Evolutionary conservation across 306 rosid genomes (phyloP).

Genomic region (Prunus mira): DNA sequence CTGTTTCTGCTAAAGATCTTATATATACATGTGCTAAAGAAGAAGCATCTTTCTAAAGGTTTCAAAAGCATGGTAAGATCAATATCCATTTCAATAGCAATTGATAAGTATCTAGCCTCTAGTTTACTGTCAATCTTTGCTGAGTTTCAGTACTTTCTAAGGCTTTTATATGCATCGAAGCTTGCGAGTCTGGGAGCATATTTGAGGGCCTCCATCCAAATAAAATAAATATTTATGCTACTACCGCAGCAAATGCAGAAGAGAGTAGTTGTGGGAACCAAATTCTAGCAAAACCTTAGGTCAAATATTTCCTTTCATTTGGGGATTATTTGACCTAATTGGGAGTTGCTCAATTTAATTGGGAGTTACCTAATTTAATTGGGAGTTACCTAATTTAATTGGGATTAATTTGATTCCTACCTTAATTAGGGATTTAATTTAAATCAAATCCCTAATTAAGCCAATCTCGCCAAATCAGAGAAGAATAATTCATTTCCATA

Average conservation of each 20-base stretch:
- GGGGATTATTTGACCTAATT: too few species aligned
- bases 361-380: too few species aligned
- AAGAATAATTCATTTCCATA: too few species aligned
- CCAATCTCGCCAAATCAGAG: too few species aligned
- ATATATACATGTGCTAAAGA: constrained; percentile 33
- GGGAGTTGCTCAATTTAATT: too few species aligned
- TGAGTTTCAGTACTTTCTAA: not conserved
- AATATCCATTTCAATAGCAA: not conserved
- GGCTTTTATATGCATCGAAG: constrained; percentile 36
- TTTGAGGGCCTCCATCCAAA: constrained; percentile 62
- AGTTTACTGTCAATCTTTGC: not conserved
- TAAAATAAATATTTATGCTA: constrained; percentile 47
- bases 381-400: too few species aligned
- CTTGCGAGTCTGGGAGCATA: constrained; percentile 78
- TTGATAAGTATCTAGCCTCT: too few species aligned
- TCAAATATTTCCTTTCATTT: too few species aligned
- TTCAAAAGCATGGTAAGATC: constrained; percentile 47
- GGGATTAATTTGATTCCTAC: too few species aligned
- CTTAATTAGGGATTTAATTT: too few species aligned
- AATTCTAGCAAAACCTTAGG: too few species aligned
- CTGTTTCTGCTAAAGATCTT: constrained; percentile 33
- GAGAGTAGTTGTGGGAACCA: constrained; percentile 44
- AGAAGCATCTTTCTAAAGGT: constrained; percentile 42
- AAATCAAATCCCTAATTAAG: too few species aligned
- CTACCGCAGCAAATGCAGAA: constrained; percentile 50